A percentile compares a stretch with the other conserved stretches of the same genome.
Conservation (phyloP, 164 flowering plant species). For the Dillenia suffruticosa region DNA sequence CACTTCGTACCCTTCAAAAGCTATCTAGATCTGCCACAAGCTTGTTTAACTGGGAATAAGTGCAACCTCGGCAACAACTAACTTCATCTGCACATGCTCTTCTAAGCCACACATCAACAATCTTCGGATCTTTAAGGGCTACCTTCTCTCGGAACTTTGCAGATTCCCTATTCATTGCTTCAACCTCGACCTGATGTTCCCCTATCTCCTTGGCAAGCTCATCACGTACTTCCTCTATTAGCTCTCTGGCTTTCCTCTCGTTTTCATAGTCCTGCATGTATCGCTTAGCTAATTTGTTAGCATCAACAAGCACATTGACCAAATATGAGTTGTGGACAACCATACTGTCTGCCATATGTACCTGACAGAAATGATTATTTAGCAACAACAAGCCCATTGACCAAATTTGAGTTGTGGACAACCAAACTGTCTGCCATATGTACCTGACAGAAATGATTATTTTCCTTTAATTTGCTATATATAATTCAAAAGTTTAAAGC, state of each 20-base stretch:
- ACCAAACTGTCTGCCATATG: too few relatives aligned
- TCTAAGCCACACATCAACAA: constrained; percentile 85
- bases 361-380: too few relatives aligned
- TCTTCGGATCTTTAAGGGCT: constrained; percentile 64
- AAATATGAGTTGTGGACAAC: too few relatives aligned
- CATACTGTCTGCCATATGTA: too few relatives aligned
- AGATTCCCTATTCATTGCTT: constrained; percentile 52
- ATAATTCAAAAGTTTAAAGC: too few relatives aligned
- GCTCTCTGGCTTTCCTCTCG: constrained; percentile 26
- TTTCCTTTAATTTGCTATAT: too few relatives aligned
- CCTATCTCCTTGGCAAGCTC: constrained; percentile 74
- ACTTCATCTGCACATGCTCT: constrained; percentile 80
- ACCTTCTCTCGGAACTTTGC: constrained; percentile 55
- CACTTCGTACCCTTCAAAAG: constrained; percentile 32
- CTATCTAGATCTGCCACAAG: constrained; percentile 42
- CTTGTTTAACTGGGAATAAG: constrained; percentile 51
- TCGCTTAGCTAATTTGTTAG: too few relatives aligned
- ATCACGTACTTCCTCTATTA: constrained; percentile 71
- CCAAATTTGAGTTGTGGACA: too few relatives aligned
- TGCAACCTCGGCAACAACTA: constrained; percentile 61
- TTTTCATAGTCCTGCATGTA: too few relatives aligned
- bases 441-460: too few relatives aligned
- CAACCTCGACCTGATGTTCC: constrained; percentile 63
- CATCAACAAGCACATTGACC: too few relatives aligned
- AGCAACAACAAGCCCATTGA: too few relatives aligned